These are phyloP conservation scores for Nymphaea colorata DNA, from an alignment of 164 flowering plant genomes.

Conservation along the genomic window DNA sequence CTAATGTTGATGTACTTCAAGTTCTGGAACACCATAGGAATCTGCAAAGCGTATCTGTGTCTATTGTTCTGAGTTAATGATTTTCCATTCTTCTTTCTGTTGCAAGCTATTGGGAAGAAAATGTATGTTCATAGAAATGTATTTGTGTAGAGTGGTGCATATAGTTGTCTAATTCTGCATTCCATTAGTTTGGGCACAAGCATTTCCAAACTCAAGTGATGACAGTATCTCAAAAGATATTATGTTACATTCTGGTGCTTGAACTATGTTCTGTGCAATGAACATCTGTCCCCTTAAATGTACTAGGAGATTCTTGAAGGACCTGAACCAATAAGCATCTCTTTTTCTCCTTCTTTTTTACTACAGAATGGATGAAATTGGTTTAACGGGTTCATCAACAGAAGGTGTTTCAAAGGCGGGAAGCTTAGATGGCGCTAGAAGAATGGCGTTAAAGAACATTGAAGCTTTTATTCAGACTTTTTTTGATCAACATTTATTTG, in stretches of 20 bases:
- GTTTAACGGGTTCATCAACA: constrained; percentile 43
- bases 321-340: neutral
- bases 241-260: neutral
- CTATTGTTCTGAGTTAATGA: no score
- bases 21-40: no score
- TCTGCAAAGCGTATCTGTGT: no score
- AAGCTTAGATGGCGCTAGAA: constrained; percentile 69
- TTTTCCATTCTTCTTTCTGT: no score
- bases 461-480: constrained; percentile 69
- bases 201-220: neutral
- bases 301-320: neutral
- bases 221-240: neutral
- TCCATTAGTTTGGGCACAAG: neutral
- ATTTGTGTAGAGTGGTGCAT: neutral
- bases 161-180: neutral
- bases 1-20: no score
- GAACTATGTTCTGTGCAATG: neutral
- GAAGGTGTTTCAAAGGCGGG: constrained; percentile 58
- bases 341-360: constrained; percentile 4
- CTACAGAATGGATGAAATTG: constrained; percentile 80
- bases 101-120: neutral
- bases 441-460: constrained; percentile 78
- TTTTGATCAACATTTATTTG: constrained; percentile 63
- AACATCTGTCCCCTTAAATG: neutral
- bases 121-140: no score